Base-by-base conservation (phyloP, 2,329 filamentous ascomycete genomes). In the Thelonectria olida region DNA sequence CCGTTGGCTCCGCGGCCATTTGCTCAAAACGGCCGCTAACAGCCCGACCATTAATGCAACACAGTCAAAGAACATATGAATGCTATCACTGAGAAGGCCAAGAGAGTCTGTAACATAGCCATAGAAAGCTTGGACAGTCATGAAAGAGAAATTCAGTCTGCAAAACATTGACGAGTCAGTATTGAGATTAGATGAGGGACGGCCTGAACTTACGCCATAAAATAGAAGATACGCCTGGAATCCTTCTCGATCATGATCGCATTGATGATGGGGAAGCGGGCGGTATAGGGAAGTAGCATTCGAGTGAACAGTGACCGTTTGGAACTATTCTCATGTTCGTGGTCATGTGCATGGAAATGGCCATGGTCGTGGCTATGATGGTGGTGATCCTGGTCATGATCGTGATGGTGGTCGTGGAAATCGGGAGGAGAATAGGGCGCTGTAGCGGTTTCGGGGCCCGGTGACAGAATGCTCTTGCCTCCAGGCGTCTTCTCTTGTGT, bases 1-100 rank as follows among this genome's bases (percentile, higher is more conserved):
- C 19, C 90, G 85, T 61, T 91, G 85, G 74, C 91, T 97, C 1
- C 93, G 91, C 1, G 94, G 93, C 94, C 96, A 97, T 78, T 98
- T 98, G 78, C 92, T 96, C 82, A 97, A 92, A 6, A 99, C 93
- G 2, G 95, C 91, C 25, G 96, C 96, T 69, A 95, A 90, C 9
- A 99, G 83, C 10, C 96, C 96, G 34, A 99, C 93, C 2, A 92
- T 88, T 25, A 99, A 85, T 19, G 95, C 96, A 34, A 97, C 89
- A 69, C 96, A 99, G 78, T 99, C 96, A 71, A 99, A 98, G 73
- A 99, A 95, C 96, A 99, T 99, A 79, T 99, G 96, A 65, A 99
- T 96, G 72, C 94, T 98, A 78, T 99, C 96, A 68, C 93, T 97
- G 17, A 99, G 86, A n/a, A 99, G 84, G 3, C 96, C 96, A 5